phyloP scores from a whole-genome alignment of 495 filamentous ascomycete genomes.

The Amphirosellinia nigrospora region DNA sequence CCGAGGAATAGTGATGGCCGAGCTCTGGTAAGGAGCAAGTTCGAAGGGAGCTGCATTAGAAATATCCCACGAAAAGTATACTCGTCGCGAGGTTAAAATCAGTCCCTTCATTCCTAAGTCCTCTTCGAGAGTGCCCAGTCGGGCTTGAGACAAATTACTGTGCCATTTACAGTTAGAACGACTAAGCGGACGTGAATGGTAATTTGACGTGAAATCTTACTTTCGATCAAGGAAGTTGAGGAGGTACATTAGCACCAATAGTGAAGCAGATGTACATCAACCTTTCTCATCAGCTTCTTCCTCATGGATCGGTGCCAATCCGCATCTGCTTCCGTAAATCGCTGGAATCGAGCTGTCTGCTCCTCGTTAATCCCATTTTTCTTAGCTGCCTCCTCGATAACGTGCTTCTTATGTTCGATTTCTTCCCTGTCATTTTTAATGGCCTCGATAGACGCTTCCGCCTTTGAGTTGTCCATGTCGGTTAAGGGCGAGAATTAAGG shows the following conservation, averaged over 20 bases:
- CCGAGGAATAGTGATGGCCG: slow-evolving; percentile 51
- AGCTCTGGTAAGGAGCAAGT: slow-evolving; percentile 57
- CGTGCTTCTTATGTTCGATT: slow-evolving; percentile 27
- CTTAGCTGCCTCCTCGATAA: slow-evolving; percentile 17
- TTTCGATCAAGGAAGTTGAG: slow-evolving; percentile 55
- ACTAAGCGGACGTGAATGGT: too few relatives aligned
- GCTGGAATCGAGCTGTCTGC: slow-evolving; percentile 29
- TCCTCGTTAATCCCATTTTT: slow-evolving; percentile 32
- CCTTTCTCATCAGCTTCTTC: slow-evolving; percentile 43
- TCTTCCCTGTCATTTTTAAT: slow-evolving; percentile 24
- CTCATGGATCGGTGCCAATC: slow-evolving; percentile 35
- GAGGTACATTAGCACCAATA: slow-evolving; percentile 51
- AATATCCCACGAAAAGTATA: slow-evolving; percentile 65
- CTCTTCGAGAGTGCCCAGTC: slow-evolving; percentile 51
- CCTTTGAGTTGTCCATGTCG: slow-evolving; percentile 20
- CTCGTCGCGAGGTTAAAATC: slow-evolving; percentile 62
- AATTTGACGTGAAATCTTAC: slow-evolving; percentile 31
- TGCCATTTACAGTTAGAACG: slow-evolving; percentile 9
- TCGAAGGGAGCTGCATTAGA: slow-evolving; percentile 62
- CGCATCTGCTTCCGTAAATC: slow-evolving; percentile 35
- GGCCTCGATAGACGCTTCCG: slow-evolving; percentile 25
- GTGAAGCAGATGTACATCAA: slow-evolving; percentile 50
- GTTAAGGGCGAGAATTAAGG: neutral
- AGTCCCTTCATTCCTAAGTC: slow-evolving; percentile 54
- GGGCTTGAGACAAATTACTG: slow-evolving; percentile 50